Evolutionary conservation across 345 rosid genomes (phyloP).

Genomic region (Triadica sebifera): DNA sequence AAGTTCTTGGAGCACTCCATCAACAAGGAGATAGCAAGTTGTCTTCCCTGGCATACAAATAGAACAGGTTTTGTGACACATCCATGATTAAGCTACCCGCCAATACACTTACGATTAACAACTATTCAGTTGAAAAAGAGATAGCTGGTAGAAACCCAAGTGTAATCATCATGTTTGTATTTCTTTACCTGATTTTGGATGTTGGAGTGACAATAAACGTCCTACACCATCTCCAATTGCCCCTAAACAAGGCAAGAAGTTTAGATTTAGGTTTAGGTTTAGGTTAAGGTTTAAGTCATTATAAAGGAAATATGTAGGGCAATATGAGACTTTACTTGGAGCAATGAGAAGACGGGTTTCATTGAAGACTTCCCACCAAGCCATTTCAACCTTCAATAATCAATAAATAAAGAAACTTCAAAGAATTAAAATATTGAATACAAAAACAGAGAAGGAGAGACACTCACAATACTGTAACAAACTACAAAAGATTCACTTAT

Average conservation of each 20-base stretch:
- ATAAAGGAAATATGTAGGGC: background rate
- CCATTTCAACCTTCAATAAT: conserved; percentile 12
- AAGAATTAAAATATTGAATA: too few species aligned
- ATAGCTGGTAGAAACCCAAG: background rate
- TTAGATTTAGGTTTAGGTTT: too few species aligned
- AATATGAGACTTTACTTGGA: conserved; percentile 3
- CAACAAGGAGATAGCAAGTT: conserved; percentile 52
- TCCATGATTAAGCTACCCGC: too few species aligned
- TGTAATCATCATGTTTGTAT: background rate
- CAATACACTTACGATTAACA: too few species aligned
- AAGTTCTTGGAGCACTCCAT: conserved; percentile 68
- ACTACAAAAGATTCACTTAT: too few species aligned
- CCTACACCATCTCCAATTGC: conserved; percentile 37
- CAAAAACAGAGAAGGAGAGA: too few species aligned
- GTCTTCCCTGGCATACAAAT: conserved; percentile 42
- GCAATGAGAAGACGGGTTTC: conserved; percentile 46
- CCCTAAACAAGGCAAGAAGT: background rate
- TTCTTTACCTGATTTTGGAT: conserved; percentile 81
- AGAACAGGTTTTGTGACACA: too few species aligned
- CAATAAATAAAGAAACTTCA: background rate
- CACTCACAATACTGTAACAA: too few species aligned
- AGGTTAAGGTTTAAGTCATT: background rate
- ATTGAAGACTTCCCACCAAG: conserved; percentile 34
- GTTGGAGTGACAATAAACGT: conserved; percentile 54
- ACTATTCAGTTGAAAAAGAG: background rate